Percentiles rank a stretch among this genome's conserved stretches.
Conservation (phyloP, 75 land plant genomes). For the Isoetes taiwanensis region DNA sequence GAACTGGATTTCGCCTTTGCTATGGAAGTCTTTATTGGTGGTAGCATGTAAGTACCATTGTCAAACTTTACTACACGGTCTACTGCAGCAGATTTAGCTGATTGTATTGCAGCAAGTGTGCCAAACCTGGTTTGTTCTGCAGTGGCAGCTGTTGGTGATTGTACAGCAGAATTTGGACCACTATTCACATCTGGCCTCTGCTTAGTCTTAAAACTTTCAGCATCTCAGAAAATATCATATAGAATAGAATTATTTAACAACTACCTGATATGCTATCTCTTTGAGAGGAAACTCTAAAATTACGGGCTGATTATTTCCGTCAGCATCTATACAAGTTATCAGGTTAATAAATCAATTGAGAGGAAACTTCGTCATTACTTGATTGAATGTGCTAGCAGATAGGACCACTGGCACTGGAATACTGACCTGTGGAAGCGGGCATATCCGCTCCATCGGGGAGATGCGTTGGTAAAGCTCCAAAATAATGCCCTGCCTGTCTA, state of each 20-base stretch:
- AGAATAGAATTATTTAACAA: too few species aligned
- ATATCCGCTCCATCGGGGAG: conserved; percentile 77
- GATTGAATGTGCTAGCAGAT: neutral
- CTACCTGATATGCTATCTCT: conserved; percentile 1
- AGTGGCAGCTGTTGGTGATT: conserved; percentile 17
- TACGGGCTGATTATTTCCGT: too few species aligned
- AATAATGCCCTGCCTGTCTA: conserved; percentile 6
- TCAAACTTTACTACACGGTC: neutral
- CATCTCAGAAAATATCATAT: too few species aligned
- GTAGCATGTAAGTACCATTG: too few species aligned
- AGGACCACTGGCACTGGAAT: neutral
- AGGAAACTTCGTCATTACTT: neutral
- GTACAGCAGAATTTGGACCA: conserved; percentile 11
- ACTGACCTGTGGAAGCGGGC: conserved; percentile 68
- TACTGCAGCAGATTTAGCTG: conserved; percentile 13
- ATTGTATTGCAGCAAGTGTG: neutral
- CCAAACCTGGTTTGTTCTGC: neutral
- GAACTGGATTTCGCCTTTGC: too few species aligned
- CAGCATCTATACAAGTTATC: too few species aligned
- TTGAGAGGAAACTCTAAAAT: too few species aligned
- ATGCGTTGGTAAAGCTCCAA: conserved; percentile 32
- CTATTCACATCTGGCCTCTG: conserved; percentile 11
- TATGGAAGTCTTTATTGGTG: neutral
- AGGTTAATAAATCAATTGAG: neutral
- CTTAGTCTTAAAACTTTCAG: neutral